These are phyloP conservation scores for Salmacisia buchloeana DNA, from an alignment of 1,284 basidiomycete species.

Conservation along the genomic window DNA sequence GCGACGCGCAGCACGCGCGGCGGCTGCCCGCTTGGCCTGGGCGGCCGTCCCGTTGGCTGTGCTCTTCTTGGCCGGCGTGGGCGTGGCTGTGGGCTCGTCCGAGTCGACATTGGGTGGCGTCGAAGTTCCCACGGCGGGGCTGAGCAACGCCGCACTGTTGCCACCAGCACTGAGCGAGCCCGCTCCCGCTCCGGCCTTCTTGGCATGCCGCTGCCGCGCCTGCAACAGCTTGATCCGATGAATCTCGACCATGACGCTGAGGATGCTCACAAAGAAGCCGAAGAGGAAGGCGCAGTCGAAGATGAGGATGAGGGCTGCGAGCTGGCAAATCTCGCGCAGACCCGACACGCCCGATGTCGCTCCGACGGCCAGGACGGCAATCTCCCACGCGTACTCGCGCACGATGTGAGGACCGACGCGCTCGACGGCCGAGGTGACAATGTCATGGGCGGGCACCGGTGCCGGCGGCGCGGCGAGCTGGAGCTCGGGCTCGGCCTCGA, in stretches of 20 bases:
- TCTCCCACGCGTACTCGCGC: constrained; percentile 86
- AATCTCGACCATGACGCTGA: constrained; percentile 88
- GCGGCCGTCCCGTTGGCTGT: neutral
- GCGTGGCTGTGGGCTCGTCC: constrained; percentile 31
- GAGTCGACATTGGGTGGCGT: constrained; percentile 42
- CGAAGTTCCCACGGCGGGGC: constrained; percentile 19
- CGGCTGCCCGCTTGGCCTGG: neutral
- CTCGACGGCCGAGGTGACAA: constrained; percentile 76
- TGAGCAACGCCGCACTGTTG: constrained; percentile 6
- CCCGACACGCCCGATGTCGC: constrained; percentile 83
- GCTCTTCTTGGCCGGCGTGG: constrained; percentile 20
- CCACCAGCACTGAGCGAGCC: neutral
- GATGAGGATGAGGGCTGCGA: constrained; percentile 77
- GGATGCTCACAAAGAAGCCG: constrained; percentile 80
- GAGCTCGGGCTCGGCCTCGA: constrained; percentile 49
- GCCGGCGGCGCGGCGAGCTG: constrained; percentile 56
- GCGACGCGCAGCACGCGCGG: neutral
- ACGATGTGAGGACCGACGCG: constrained; percentile 76
- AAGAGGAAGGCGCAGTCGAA: constrained; percentile 84
- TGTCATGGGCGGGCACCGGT: constrained; percentile 65
- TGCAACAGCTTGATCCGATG: constrained; percentile 61
- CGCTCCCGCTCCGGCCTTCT: neutral
- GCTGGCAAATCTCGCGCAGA: constrained; percentile 86
- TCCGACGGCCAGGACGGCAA: constrained; percentile 79
- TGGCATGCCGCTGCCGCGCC: constrained; percentile 46